phyloP scores from a whole-genome alignment of 805 yeast species.

The Yamadazyma laniorum region DNA sequence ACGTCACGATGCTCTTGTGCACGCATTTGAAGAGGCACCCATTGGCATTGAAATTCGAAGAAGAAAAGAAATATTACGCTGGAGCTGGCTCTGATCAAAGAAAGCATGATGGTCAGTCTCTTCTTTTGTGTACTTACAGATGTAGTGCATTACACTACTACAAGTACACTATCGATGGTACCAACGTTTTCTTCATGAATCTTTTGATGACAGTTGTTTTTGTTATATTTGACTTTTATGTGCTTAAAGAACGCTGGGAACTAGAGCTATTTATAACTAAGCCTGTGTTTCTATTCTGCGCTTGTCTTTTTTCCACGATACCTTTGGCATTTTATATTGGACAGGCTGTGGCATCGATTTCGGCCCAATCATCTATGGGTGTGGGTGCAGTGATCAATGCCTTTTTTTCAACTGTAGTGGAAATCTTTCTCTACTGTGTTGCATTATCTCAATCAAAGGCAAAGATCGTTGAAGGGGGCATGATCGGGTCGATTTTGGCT shows the following conservation, averaged over 20 bases:
- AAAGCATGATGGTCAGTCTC: conserved; percentile 50
- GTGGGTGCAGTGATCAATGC: conserved; percentile 98
- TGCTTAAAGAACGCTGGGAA: conserved; percentile 47
- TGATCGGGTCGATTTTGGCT: conserved; percentile 90
- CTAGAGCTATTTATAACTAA: conserved; percentile 50
- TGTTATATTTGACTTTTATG: conserved; percentile 75
- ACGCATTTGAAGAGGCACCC: conserved; percentile 89
- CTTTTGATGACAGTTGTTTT: conserved; percentile 74
- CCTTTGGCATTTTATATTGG: conserved; percentile 97
- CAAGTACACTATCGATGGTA: conserved; percentile 95
- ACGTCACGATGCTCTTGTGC: conserved; percentile 63
- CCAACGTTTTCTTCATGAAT: conserved; percentile 89
- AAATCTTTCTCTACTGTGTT: conserved; percentile 86
- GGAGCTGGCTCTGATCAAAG: conserved; percentile 18
- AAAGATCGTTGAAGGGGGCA: conserved; percentile 88
- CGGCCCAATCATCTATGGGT: conserved; percentile 98
- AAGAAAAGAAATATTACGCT: conserved; percentile 50
- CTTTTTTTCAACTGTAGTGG: conserved; percentile 93
- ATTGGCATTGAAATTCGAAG: conserved; percentile 73
- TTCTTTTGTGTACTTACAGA: conserved; percentile 86
- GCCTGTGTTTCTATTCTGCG: conserved; percentile 63
- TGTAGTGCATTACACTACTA: conserved; percentile 91
- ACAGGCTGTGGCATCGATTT: conserved; percentile 98
- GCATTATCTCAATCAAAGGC: conserved; percentile 87
- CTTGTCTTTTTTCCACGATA: conserved; percentile 79